Evolutionary conservation across 2,329 filamentous ascomycete genomes (phyloP).

Genomic region (Westerdykella aurantiaca): DNA sequence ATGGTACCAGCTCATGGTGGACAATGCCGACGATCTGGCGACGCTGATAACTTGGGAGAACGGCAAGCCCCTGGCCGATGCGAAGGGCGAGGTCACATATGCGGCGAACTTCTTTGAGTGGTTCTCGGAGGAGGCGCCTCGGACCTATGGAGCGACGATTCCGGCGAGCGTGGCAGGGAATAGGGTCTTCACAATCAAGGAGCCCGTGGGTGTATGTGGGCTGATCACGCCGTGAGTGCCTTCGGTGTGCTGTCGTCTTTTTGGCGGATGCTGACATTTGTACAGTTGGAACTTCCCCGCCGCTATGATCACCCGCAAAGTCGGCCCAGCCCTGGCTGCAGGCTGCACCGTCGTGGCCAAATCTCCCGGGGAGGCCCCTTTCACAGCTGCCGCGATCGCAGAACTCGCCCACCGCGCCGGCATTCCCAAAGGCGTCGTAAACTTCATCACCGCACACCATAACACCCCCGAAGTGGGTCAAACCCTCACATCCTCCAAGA

Average conservation of each 20-base stretch:
- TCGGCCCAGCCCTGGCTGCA: constrained; percentile 70
- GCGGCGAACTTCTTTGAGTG: constrained; percentile 40
- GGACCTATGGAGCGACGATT: constrained; percentile 61
- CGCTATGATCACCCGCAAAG: constrained; percentile 48
- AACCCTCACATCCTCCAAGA: constrained; percentile 67
- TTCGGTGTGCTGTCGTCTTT: background rate
- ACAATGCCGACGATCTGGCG: constrained; percentile 74
- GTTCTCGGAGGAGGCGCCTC: constrained; percentile 38
- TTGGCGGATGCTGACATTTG: background rate
- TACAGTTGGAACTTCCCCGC: constrained; percentile 68
- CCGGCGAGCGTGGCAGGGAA: constrained; percentile 64
- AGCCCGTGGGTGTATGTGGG: constrained; percentile 78
- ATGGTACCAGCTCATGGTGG: constrained; percentile 76
- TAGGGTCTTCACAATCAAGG: constrained; percentile 70
- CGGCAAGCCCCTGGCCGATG: constrained; percentile 66
- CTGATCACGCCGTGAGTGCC: constrained; percentile 63
- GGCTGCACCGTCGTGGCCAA: constrained; percentile 94
- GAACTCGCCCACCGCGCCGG: constrained; percentile 83
- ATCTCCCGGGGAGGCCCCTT: constrained; percentile 85
- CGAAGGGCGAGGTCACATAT: constrained; percentile 38
- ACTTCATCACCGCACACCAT: constrained; percentile 72
- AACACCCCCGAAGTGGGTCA: constrained; percentile 78
- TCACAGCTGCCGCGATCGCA: constrained; percentile 79
- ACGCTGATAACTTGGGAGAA: constrained; percentile 86
- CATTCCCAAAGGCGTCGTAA: constrained; percentile 84